phyloP scores from a whole-genome alignment of 768 basidiomycete species.

The Neoboletus magnificus region DNA sequence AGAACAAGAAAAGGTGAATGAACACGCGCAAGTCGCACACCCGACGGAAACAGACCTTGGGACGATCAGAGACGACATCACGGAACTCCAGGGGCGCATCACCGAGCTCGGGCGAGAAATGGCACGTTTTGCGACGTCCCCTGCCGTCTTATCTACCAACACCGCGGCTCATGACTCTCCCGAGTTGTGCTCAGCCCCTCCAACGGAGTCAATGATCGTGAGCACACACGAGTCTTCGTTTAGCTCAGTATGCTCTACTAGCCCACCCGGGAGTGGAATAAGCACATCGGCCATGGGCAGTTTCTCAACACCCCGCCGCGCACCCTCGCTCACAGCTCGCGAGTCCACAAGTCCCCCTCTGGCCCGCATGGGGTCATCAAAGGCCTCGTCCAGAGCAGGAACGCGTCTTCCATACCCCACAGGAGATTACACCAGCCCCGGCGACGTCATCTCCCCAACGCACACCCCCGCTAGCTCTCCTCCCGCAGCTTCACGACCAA shows the following conservation, averaged over 20 bases:
- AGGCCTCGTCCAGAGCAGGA: conserved; percentile 23
- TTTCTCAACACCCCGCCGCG: conserved; percentile 30
- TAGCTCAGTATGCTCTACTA: conserved; percentile 11
- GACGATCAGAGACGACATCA: conserved; percentile 63
- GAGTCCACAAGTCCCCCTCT: conserved; percentile 67
- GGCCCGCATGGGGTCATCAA: conserved; percentile 42
- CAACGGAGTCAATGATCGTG: conserved; percentile 45
- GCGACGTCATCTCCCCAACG: conserved; percentile 39
- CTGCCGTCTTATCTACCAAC: conserved; percentile 42
- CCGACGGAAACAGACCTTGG: conserved; percentile 38
- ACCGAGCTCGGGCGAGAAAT: conserved; percentile 76
- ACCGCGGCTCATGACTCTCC: conserved; percentile 44
- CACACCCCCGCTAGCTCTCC: conserved; percentile 47
- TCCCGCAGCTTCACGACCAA: conserved; percentile 37
- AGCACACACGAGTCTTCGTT: conserved; percentile 28
- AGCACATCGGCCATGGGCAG: conserved; percentile 11
- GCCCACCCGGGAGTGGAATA: conserved; percentile 13
- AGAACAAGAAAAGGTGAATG: conserved; percentile 29
- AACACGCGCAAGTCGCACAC: conserved; percentile 7
- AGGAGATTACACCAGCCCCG: conserved; percentile 75
- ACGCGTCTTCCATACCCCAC: conserved; percentile 75
- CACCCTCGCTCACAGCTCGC: conserved; percentile 42
- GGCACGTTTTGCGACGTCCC: conserved; percentile 64
- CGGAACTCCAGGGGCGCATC: conserved; percentile 72
- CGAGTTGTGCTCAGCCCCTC: conserved; percentile 43